These are phyloP conservation scores for Ramaria sp. DNA, from an alignment of 768 basidiomycete species.

Conservation along the genomic window DNA sequence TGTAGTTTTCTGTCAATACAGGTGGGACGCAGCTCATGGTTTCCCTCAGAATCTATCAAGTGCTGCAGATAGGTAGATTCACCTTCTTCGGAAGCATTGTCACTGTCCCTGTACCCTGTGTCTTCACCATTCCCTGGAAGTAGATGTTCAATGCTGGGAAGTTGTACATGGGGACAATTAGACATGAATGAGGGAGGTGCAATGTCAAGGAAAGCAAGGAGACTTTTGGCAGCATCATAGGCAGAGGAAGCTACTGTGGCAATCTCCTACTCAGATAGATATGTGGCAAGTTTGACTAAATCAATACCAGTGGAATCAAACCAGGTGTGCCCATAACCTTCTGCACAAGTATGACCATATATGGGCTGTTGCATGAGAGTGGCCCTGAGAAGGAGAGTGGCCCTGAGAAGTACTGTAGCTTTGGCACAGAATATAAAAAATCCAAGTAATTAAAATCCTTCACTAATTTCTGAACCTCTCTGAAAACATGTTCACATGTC, in stretches of 20 bases:
- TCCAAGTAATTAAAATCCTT: constrained; percentile 18
- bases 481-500: constrained; percentile 22
- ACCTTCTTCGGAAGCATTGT: neutral
- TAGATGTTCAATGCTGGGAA: neutral
- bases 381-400: constrained; percentile 9
- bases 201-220: neutral
- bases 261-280: constrained; percentile 16
- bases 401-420: constrained; percentile 14
- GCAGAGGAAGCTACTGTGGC: constrained; percentile 5
- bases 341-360: too few species aligned
- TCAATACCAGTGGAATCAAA: constrained; percentile 15
- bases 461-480: constrained; percentile 13
- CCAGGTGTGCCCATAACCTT: constrained; percentile 21
- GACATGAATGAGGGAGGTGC: neutral
- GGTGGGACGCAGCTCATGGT: neutral
- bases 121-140: neutral
- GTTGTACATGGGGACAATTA: neutral
- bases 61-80: neutral
- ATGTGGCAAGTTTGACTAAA: constrained; percentile 13
- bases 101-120: neutral
- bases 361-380: too few species aligned
- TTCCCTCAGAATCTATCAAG: neutral
- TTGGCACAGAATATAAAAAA: constrained; percentile 14
- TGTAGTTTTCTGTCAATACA: neutral
- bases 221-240: neutral